These are phyloP conservation scores for Fusarium luffae DNA, from an alignment of 2,329 filamentous ascomycete genomes.

Conservation along the genomic window DNA sequence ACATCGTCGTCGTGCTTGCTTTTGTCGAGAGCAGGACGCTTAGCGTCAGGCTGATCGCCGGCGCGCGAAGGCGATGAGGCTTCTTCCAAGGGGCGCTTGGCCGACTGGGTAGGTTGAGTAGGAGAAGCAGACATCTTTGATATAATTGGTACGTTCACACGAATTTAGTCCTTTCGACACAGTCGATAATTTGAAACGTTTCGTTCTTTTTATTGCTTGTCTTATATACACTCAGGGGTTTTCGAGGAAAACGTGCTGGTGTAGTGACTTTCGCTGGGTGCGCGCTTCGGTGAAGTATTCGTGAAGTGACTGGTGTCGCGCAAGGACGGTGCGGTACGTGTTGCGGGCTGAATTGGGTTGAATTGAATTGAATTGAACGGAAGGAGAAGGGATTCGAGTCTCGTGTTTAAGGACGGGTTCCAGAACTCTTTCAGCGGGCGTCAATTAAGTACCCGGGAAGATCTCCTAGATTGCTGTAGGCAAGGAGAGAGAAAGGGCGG, in stretches of 20 bases:
- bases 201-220: slow-evolving; percentile 52
- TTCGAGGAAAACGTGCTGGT: slow-evolving; percentile 95
- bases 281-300: slow-evolving; percentile 57
- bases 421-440: slow-evolving; percentile 49
- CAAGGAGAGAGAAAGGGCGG: slow-evolving; percentile 49
- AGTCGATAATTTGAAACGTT: slow-evolving; percentile 48
- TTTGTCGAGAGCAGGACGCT: slow-evolving; percentile 96
- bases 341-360: slow-evolving; percentile 38
- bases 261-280: slow-evolving; percentile 64
- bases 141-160: slow-evolving; percentile 42
- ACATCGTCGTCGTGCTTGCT: slow-evolving; percentile 73
- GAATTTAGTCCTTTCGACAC: slow-evolving; percentile 37
- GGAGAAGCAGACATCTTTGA: slow-evolving; percentile 78
- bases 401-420: slow-evolving; percentile 47
- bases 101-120: slow-evolving; percentile 72
- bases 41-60: slow-evolving; percentile 94
- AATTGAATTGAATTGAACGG: slow-evolving; percentile 22
- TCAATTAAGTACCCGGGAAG: slow-evolving; percentile 42
- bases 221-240: slow-evolving; percentile 86
- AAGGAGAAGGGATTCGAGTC: slow-evolving; percentile 47
- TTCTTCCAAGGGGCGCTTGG: slow-evolving; percentile 96
- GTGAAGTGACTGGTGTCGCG: slow-evolving; percentile 55
- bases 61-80: slow-evolving; percentile 92
- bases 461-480: slow-evolving; percentile 45
- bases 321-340: slow-evolving; percentile 51